Evolutionary conservation across 1,284 basidiomycete species (phyloP).

Genomic region (Puccinia polysora): DNA sequence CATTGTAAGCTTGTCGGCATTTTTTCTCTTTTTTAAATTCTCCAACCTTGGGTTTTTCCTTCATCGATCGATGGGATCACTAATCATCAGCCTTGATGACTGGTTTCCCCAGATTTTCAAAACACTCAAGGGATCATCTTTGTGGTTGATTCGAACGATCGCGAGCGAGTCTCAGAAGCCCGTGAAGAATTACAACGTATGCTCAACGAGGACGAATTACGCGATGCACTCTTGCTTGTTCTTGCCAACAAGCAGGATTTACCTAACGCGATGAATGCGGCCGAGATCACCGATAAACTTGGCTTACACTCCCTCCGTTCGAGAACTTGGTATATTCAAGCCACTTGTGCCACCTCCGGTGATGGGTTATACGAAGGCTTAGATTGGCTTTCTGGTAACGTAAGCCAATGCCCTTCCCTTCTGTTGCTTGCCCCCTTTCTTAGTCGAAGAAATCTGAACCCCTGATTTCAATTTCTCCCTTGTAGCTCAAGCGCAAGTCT

Average conservation of each 20-base stretch:
- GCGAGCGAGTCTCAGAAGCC: slow-evolving; percentile 98
- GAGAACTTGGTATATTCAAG: slow-evolving; percentile 99
- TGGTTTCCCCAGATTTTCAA: slow-evolving; percentile 77
- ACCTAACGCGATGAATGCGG: slow-evolving; percentile 98
- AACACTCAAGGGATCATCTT: slow-evolving; percentile 99
- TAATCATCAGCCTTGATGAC: background rate
- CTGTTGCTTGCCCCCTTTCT: no score
- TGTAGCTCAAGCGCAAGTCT: slow-evolving; percentile 28
- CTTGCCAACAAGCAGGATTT: slow-evolving; percentile 99
- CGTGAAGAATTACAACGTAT: slow-evolving; percentile 99
- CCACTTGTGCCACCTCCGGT: slow-evolving; percentile 96
- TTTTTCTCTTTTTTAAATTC: no score
- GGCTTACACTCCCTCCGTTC: slow-evolving; percentile 94
- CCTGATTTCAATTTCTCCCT: background rate
- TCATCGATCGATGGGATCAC: no score
- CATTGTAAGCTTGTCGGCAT: slow-evolving; percentile 84
- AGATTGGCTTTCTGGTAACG: slow-evolving; percentile 63
- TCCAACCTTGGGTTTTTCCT: background rate
- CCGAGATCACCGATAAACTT: slow-evolving; percentile 99
- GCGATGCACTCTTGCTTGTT: slow-evolving; percentile 95
- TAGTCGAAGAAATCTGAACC: background rate
- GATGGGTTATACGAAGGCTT: slow-evolving; percentile 99
- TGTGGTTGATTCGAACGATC: slow-evolving; percentile 98
- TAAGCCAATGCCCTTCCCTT: slow-evolving; percentile 1
- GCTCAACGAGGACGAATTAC: slow-evolving; percentile 99